Evolutionary conservation across 1,284 basidiomycete genomes (phyloP).

Genomic region (Malassezia japonica): DNA sequence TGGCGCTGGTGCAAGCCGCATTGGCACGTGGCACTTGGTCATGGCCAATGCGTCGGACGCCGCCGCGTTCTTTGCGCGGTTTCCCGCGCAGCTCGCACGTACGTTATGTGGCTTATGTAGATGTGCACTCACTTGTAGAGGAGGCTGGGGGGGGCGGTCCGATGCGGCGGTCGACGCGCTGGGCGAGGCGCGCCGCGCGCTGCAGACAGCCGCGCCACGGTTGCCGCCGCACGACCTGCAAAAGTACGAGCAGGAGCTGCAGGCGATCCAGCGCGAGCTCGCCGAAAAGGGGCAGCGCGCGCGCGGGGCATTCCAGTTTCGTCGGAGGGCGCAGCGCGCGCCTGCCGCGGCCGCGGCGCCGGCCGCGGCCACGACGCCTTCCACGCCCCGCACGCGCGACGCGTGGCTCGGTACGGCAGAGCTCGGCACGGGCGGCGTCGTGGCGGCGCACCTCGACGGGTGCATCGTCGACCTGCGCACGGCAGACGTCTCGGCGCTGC

Average conservation of each 20-base stretch:
- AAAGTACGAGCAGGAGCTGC: conserved; percentile 8
- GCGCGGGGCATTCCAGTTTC: not conserved
- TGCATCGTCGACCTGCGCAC: not conserved
- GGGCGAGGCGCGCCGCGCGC: conserved; percentile 7
- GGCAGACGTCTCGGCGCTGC: not conserved
- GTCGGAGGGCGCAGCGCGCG: not conserved
- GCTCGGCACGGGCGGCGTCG: not conserved
- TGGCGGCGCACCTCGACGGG: not conserved
- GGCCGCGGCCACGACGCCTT: not conserved
- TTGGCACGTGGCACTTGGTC: not conserved
- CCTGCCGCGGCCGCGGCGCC: not conserved
- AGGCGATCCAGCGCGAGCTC: conserved; percentile 3
- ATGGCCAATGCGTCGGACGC: conserved; percentile 11
- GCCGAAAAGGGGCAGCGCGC: not conserved
- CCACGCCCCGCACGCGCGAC: no score
- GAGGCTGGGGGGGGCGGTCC: not conserved
- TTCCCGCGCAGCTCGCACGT: conserved; percentile 8
- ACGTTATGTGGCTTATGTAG: not conserved
- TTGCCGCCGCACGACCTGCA: conserved; percentile 12
- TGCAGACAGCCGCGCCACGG: conserved; percentile 4
- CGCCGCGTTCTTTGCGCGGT: conserved; percentile 7
- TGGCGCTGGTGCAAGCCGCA: not conserved
- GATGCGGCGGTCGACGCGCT: conserved; percentile 2
- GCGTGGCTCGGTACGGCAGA: no score
- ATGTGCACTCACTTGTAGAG: not conserved